Evolutionary conservation across 2,329 filamentous ascomycete genomes (phyloP).

Genomic region (Sarocladium oryzae): DNA sequence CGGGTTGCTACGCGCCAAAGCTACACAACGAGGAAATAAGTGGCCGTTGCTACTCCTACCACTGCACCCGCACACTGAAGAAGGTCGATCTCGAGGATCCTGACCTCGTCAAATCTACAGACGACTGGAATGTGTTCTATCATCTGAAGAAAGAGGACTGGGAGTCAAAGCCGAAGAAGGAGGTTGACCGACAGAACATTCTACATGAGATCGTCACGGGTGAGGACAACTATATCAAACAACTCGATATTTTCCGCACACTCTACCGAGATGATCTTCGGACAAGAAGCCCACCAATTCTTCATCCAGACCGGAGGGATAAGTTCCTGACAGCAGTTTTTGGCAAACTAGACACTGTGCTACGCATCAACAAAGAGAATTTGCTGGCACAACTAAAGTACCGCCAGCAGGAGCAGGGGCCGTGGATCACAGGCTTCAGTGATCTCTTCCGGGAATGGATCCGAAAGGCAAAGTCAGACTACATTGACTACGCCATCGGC

Average conservation of each 20-base stretch:
- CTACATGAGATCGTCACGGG: constrained; percentile 92
- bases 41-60: constrained; percentile 85
- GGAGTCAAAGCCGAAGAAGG: constrained; percentile 69
- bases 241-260: constrained; percentile 76
- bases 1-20: constrained; percentile 83
- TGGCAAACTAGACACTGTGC: constrained; percentile 81
- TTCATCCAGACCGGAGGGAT: constrained; percentile 68
- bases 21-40: constrained; percentile 65
- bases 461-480: constrained; percentile 79
- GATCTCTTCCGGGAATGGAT: constrained; percentile 99
- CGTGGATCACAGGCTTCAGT: constrained; percentile 89
- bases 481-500: constrained; percentile 84
- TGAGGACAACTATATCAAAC: constrained; percentile 85
- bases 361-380: constrained; percentile 87
- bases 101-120: constrained; percentile 58
- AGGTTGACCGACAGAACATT: constrained; percentile 87
- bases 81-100: constrained; percentile 82
- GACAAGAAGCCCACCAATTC: constrained; percentile 68
- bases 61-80: constrained; percentile 89
- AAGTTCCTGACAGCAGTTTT: constrained; percentile 84
- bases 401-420: constrained; percentile 91
- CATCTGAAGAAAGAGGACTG: constrained; percentile 71
- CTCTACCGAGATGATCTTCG: constrained; percentile 80
- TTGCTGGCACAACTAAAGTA: constrained; percentile 92
- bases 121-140: constrained; percentile 90